phyloP scores from a whole-genome alignment of 2,329 filamentous ascomycete species.

The Apiospora koreana region DNA sequence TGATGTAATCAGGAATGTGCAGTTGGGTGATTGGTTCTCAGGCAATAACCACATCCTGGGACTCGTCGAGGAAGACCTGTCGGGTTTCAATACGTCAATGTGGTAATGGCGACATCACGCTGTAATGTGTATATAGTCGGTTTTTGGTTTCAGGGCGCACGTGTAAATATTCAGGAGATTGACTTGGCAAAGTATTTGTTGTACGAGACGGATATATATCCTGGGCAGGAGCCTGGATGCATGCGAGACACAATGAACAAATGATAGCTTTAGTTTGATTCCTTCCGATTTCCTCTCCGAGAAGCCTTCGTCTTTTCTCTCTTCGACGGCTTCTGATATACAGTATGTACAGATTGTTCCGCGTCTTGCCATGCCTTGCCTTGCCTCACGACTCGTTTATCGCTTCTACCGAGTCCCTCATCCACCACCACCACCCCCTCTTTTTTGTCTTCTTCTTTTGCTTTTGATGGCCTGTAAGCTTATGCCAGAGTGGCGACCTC shows the following conservation, averaged over 20 bases:
- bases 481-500: conserved; percentile 14
- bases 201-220: not conserved
- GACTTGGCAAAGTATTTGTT: not conserved
- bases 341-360: conserved; percentile 8
- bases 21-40: conserved; percentile 37
- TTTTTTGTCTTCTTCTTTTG: not conserved
- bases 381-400: not conserved
- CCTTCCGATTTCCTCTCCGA: conserved; percentile 2
- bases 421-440: not conserved
- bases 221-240: not conserved
- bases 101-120: conserved; percentile 11
- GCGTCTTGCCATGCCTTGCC: not conserved
- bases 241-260: not conserved
- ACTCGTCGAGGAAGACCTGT: conserved; percentile 34
- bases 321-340: conserved; percentile 7
- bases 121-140: not conserved
- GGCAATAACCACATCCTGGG: conserved; percentile 35
- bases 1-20: conserved; percentile 26
- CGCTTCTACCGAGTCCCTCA: not conserved
- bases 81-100: conserved; percentile 28
- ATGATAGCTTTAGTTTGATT: conserved; percentile 8
- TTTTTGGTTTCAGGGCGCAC: not conserved
- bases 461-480: not conserved
- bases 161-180: not conserved
- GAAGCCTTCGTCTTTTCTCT: not conserved